Base-by-base conservation (phyloP, 805 yeast species). In the Metschnikowia baotianmanensis region DNA sequence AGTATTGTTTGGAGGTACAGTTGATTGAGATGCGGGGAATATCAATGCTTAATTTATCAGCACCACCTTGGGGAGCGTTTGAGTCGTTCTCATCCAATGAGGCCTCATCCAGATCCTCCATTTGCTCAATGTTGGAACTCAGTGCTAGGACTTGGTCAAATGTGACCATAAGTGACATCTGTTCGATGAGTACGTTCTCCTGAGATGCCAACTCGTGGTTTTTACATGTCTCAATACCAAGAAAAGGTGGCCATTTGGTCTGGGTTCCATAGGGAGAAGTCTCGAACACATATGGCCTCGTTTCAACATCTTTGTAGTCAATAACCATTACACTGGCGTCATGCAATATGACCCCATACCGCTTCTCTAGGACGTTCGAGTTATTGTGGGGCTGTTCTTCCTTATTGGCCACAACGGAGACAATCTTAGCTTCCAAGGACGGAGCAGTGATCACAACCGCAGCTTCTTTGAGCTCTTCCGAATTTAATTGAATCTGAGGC, bases 181-280 rank as follows among this genome's bases (percentile, higher is more conserved):
- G 74, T 23, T 82, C 77, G 19, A 88, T 72, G 27, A 90, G 64
- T 36, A 80, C 69, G 40, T 75, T 73, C 10, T 73, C 68, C 9
- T 63, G 55, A 2, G 65, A 68, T 2, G 72, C 69, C 44, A 78
- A 61, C 22, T 57, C 56, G 37, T 54, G 57, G 36, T 80, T 80
- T 46, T 78, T 74, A 47, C 86, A 78, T 17, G 82, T 67, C 53
- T 87, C 95, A 34, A 78, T 58, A 1, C 90, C 88, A 24, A 89
- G 59, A 88, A 96, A 90, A 0, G 96, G 95, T 2, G 96, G 96
- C 97, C 96, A 90, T 15, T 66, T 65, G 12, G 62, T 53, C 7
- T 54, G 59, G 2, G 85, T 75, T 1, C 96, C 93, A 61, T 87
- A 89, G 2, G 76, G 65, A 10, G 63, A 61, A 10, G 65, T 61